A percentile compares a stretch with the other conserved stretches of the same genome.
Evolutionary conservation across 805 yeast genomes (phyloP).

Genomic region (Yarrowia yakushimensis): DNA sequence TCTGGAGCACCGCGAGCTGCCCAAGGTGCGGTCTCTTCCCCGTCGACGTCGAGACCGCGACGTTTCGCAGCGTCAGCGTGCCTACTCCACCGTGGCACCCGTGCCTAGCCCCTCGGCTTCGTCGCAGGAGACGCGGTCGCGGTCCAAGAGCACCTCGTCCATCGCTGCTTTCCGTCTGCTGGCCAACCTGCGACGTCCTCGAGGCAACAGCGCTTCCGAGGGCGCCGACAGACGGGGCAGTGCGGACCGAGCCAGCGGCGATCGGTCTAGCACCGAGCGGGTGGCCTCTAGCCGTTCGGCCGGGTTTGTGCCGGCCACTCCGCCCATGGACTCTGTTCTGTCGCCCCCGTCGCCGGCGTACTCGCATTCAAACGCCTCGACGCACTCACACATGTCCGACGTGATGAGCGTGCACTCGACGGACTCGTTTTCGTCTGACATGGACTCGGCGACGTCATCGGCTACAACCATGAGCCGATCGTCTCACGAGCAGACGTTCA

Average conservation of each 20-base stretch:
- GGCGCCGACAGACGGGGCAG: neutral
- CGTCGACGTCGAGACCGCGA: constrained; percentile 42
- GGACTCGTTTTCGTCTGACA: constrained; percentile 16
- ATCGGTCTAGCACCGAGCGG: neutral
- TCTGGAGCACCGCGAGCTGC: constrained; percentile 63
- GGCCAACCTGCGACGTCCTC: constrained; percentile 12
- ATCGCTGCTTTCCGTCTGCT: constrained; percentile 2
- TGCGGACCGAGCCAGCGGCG: neutral
- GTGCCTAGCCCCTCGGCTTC: neutral
- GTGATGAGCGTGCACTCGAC: neutral
- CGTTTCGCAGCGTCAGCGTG: neutral
- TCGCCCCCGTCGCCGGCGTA: neutral
- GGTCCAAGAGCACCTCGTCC: constrained; percentile 12
- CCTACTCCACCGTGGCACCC: constrained; percentile 6
- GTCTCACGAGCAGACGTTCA: constrained; percentile 1
- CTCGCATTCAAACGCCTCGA: constrained; percentile 9
- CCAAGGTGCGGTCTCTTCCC: constrained; percentile 77
- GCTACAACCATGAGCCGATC: constrained; percentile 13
- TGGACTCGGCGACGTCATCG: constrained; percentile 18
- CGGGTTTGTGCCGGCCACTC: neutral
- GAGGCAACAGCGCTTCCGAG: neutral
- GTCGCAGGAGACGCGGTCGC: constrained; percentile 6
- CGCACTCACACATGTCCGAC: neutral
- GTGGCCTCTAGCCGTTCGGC: neutral
- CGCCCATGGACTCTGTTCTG: neutral